These are phyloP conservation scores for Abrus precatorius DNA, from an alignment of 306 rosid genomes.

Conservation along the genomic window DNA sequence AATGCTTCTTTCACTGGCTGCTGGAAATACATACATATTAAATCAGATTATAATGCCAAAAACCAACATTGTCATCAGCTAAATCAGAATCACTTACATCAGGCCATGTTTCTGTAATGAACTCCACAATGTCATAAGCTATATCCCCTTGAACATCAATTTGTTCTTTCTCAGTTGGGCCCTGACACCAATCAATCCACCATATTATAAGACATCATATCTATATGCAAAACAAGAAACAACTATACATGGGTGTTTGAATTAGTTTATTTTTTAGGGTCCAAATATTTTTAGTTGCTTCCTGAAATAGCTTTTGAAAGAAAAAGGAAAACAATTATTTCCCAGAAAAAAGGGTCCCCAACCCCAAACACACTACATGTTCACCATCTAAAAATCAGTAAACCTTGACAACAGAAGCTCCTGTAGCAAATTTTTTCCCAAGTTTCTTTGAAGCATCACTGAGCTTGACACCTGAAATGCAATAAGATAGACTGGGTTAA, in stretches of 20 bases:
- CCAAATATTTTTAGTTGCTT: not conserved
- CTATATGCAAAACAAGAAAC: conserved; percentile 38
- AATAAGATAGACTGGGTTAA: conserved; percentile 36
- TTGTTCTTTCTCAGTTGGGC: conserved; percentile 99
- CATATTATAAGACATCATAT: conserved; percentile 43
- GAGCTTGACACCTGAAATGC: conserved; percentile 83
- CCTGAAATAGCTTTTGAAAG: not conserved
- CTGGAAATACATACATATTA: not conserved
- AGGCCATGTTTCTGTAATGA: conserved; percentile 93
- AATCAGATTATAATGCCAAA: conserved; percentile 31
- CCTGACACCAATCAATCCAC: conserved; percentile 67
- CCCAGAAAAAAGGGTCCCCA: not conserved
- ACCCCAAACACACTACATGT: not conserved
- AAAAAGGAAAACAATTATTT: not conserved
- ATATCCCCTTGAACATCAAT: conserved; percentile 99
- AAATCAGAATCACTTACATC: conserved; percentile 68
- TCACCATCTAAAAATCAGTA: conserved; percentile 15
- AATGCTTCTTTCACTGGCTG: not conserved
- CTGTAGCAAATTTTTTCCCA: conserved; percentile 98
- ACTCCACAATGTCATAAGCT: conserved; percentile 90
- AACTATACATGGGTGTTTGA: not conserved
- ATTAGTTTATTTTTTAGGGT: not conserved
- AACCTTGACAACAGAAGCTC: conserved; percentile 99
- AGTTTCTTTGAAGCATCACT: conserved; percentile 99
- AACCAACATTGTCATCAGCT: not conserved